These are phyloP conservation scores for Ilex paraguariensis DNA, from an alignment of 305 asterid genomes.

Conservation along the genomic window DNA sequence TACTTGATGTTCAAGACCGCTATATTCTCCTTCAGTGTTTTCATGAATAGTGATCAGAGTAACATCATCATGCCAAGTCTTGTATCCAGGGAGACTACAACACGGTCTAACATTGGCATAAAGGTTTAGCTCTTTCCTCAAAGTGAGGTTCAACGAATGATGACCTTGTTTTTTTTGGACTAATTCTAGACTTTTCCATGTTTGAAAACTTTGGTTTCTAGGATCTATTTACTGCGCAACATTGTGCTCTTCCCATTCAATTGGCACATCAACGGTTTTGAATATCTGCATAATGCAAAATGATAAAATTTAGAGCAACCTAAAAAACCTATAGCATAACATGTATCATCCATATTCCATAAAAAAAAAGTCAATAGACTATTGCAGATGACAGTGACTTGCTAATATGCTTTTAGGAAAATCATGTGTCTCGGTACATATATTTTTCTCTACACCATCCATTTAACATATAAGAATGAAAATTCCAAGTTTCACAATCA, in stretches of 20 bases:
- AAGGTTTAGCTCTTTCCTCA: slow-evolving; percentile 94
- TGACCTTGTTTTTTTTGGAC: slow-evolving; percentile 85
- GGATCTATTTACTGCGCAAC: slow-evolving; percentile 92
- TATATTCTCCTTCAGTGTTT: slow-evolving; percentile 98
- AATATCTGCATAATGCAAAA: slow-evolving; percentile 53
- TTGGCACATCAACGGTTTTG: slow-evolving; percentile 75
- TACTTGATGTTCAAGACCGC: slow-evolving; percentile 99
- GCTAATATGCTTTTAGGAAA: too few species aligned
- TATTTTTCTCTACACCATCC: too few species aligned
- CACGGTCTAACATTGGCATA: slow-evolving; percentile 99
- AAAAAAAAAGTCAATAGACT: too few species aligned
- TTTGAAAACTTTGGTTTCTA: slow-evolving; percentile 91
- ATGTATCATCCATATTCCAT: too few species aligned
- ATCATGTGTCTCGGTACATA: too few species aligned
- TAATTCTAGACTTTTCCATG: slow-evolving; percentile 99
- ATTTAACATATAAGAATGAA: too few species aligned
- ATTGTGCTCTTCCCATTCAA: slow-evolving; percentile 97
- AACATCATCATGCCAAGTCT: slow-evolving; percentile 90
- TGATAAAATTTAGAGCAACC: background rate
- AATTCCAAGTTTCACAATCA: too few species aligned
- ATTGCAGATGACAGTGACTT: slow-evolving; percentile 38
- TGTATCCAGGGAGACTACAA: slow-evolving; percentile 95
- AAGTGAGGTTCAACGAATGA: slow-evolving; percentile 93
- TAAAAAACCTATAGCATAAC: background rate
- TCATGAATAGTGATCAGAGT: slow-evolving; percentile 93